Conservation (phyloP, 2,329 filamentous ascomycete species). For the Fusarium nematophilum region DNA sequence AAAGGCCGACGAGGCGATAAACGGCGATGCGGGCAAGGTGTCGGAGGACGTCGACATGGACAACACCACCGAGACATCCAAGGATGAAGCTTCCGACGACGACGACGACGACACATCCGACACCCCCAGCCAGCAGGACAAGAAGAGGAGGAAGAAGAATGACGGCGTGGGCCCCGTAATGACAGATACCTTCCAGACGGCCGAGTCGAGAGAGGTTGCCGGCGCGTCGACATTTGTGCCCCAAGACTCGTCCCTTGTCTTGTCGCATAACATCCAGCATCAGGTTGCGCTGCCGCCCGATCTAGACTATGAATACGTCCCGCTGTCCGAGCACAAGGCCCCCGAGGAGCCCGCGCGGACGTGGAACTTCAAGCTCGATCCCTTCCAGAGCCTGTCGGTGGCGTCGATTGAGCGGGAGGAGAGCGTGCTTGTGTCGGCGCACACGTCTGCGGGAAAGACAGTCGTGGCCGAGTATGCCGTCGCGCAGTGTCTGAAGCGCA, state of each 20-base stretch:
- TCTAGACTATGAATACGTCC: constrained; percentile 92
- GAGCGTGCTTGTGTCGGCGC: constrained; percentile 95
- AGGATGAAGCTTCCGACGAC: constrained; percentile 49
- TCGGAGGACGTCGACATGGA: constrained; percentile 46
- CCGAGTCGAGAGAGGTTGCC: constrained; percentile 90
- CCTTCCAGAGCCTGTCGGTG: constrained; percentile 95
- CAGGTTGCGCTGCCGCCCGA: constrained; percentile 95
- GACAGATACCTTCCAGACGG: constrained; percentile 94
- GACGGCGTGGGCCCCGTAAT: constrained; percentile 80
- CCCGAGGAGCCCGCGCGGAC: constrained; percentile 85
- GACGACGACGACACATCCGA: constrained; percentile 53
- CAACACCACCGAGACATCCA: constrained; percentile 57
- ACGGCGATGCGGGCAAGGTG: constrained; percentile 29
- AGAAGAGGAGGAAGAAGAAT: constrained; percentile 71
- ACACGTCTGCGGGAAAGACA: constrained; percentile 97
- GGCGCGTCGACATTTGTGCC: constrained; percentile 76
- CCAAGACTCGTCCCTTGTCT: constrained; percentile 78
- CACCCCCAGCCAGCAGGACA: constrained; percentile 64
- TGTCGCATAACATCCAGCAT: constrained; percentile 98
- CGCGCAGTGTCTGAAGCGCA: constrained; percentile 95
- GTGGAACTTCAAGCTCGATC: constrained; percentile 93
- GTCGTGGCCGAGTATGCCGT: constrained; percentile 99
- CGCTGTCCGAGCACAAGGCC: constrained; percentile 94
- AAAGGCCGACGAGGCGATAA: constrained; percentile 83
- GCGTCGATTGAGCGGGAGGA: constrained; percentile 95